Evolutionary conservation across 768 basidiomycete species (phyloP), one percentile per base, ranked within the genome.

Genomic region (Hypholoma fasciculare): DNA sequence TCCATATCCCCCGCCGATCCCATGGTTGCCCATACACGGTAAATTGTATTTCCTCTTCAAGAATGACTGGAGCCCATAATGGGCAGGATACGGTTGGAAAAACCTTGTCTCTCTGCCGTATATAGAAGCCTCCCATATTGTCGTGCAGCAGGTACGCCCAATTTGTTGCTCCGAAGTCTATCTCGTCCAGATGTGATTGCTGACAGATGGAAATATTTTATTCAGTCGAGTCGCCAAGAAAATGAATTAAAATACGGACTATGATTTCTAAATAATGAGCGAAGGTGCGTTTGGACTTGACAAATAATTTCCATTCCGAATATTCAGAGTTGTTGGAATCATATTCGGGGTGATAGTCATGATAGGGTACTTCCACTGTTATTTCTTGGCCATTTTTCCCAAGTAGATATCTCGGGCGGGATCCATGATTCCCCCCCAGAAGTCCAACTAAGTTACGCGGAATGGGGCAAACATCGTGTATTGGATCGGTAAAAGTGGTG

Each of bases 91-190:
- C n/a, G 4, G 30, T 13, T 23, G 34, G n/a, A 23, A 37, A 30
- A 1, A 20, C 26, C 26, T 54, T 48, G 23, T 47, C 30, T 8
- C 43, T 16, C 19, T 46, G 54, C 20, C 43, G 54, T 19, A 54
- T 54, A 38, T 54, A 54, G 14, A 47, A 54, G 11, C 40, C 40
- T 12, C 56, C 47, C 17, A n/a, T 5, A 16, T 43, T 49, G 16
- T 51, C 57, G n/a, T 56, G 51, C 7, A 72, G 52, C 2, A 74
- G 63, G 58, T 75, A 76, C 2, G 66, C 72, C 74, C 74, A 77
- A 52, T 75, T 78, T 13, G 68, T 68, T 55, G 63, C 63, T 3
- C 69, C 70, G 49, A 78, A 75, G 11, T 72, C 71, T 16, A 75
- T 65, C 16, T 59, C 64, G 20, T 65, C 59, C 3, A 75, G 59